Percentiles rank a stretch among this genome's conserved stretches.
These are phyloP conservation scores for Trametes punicea DNA, from an alignment of 768 basidiomycete genomes.

Conservation along the genomic window DNA sequence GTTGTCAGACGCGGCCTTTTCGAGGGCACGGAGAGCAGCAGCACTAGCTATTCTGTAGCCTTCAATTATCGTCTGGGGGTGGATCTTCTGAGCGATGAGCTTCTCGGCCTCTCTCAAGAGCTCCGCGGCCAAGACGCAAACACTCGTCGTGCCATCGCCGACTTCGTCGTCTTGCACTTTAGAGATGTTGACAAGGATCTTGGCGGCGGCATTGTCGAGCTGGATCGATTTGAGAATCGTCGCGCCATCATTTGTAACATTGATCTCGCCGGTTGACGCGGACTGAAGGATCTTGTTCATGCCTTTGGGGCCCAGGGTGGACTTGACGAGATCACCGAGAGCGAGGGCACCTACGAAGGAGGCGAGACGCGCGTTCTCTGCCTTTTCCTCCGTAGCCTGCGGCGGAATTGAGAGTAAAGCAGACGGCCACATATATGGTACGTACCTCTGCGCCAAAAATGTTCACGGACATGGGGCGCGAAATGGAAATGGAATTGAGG, in stretches of 20 bases:
- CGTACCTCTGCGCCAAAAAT: conserved; percentile 65
- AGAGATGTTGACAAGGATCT: conserved; percentile 98
- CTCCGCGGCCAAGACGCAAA: conserved; percentile 91
- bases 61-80: conserved; percentile 97
- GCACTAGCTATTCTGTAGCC: conserved; percentile 90
- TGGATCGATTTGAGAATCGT: conserved; percentile 97
- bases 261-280: conserved; percentile 83
- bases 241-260: conserved; percentile 98
- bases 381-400: conserved; percentile 89
- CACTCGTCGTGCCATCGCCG: conserved; percentile 91
- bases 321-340: conserved; percentile 97
- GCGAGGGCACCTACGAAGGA: conserved; percentile 98
- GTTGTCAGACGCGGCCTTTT: conserved; percentile 79
- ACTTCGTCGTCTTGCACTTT: conserved; percentile 99
- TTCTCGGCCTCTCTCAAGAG: conserved; percentile 94
- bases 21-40: conserved; percentile 81
- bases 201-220: conserved; percentile 97
- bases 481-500: background rate
- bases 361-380: conserved; percentile 96
- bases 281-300: conserved; percentile 99
- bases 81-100: conserved; percentile 86
- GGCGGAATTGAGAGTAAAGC: background rate
- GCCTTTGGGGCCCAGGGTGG: conserved; percentile 96
- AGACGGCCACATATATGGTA: background rate
- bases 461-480: conserved; percentile 57